phyloP scores from a whole-genome alignment of 768 basidiomycete genomes.

The Boletales sp. region DNA sequence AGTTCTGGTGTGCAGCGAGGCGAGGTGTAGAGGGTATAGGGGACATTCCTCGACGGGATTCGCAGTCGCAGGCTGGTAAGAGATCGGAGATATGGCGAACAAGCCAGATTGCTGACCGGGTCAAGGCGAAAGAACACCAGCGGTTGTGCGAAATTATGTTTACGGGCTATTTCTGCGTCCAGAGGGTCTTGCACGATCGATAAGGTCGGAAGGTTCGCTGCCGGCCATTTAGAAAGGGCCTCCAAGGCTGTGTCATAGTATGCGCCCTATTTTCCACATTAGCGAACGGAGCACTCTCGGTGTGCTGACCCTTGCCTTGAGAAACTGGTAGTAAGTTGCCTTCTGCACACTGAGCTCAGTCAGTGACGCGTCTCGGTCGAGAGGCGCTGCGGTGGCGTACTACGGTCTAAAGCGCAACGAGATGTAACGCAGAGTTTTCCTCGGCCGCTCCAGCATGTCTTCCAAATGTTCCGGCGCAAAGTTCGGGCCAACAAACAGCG shows the following conservation, averaged over 20 bases:
- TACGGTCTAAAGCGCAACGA: conserved; percentile 81
- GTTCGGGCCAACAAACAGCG: conserved; percentile 67
- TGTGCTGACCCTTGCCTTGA: conserved; percentile 44
- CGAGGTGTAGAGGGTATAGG: conserved; percentile 35
- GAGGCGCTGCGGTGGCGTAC: conserved; percentile 39
- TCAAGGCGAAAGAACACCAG: conserved; percentile 80
- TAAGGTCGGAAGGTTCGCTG: conserved; percentile 37
- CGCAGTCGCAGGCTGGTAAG: conserved; percentile 63
- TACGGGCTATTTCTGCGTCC: conserved; percentile 36
- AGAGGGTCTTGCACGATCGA: conserved; percentile 70
- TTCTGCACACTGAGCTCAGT: conserved; percentile 50
- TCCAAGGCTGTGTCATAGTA: conserved; percentile 78
- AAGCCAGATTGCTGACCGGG: conserved; percentile 44
- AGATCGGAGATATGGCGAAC: conserved; percentile 39
- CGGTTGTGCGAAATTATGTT: conserved; percentile 69
- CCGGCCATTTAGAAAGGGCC: conserved; percentile 63
- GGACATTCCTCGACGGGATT: conserved; percentile 64
- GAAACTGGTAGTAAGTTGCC: conserved; percentile 80
- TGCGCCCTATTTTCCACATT: conserved; percentile 48
- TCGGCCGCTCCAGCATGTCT: conserved; percentile 55
- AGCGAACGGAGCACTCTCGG: neutral
- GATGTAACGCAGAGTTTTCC: conserved; percentile 45
- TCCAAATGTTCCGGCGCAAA: conserved; percentile 82
- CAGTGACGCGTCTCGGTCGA: neutral
- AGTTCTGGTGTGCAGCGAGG: conserved; percentile 40